Percentiles rank a stretch among this genome's conserved stretches.
These are phyloP conservation scores for Aspergillus eucalypticola DNA, from an alignment of 2,329 filamentous ascomycete genomes.

Conservation along the genomic window DNA sequence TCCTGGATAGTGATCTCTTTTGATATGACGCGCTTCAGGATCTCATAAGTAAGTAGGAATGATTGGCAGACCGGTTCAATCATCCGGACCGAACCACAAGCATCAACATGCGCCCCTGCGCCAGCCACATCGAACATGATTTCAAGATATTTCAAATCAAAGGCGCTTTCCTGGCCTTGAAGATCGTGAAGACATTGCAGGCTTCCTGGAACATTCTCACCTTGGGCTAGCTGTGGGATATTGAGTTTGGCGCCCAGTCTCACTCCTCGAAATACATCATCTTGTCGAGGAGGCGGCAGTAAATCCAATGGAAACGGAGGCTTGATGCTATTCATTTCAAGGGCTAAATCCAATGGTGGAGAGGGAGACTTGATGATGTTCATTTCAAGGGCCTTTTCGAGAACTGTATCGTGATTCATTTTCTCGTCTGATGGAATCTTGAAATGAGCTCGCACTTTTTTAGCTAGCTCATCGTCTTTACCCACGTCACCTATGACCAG, in stretches of 20 bases:
- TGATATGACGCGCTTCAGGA: not conserved
- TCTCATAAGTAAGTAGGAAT: not conserved
- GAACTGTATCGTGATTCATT: not conserved
- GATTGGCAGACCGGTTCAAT: slow-evolving; percentile 11
- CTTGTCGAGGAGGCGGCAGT: not conserved
- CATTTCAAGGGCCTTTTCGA: not conserved
- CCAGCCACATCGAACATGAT: slow-evolving; percentile 12
- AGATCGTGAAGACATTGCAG: not conserved
- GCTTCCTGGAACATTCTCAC: slow-evolving; percentile 12
- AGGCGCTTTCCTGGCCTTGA: not conserved
- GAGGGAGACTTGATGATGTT: not conserved
- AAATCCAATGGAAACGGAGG: not conserved
- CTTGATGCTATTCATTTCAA: not conserved
- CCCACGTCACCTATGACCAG: slow-evolving; percentile 44
- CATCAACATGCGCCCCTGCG: slow-evolving; percentile 5
- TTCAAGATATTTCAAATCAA: slow-evolving; percentile 8
- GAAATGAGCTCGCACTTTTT: not conserved
- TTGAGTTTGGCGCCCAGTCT: slow-evolving; percentile 5
- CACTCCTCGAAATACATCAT: not conserved
- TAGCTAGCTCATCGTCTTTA: slow-evolving; percentile 31
- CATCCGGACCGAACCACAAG: slow-evolving; percentile 8
- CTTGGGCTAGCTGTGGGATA: slow-evolving; percentile 11
- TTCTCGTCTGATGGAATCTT: not conserved
- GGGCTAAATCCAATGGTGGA: not conserved
- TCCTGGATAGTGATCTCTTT: not conserved